Percentiles rank a stretch among this genome's conserved stretches.
Evolutionary conservation across 2,329 filamentous ascomycete species (phyloP).

Genomic region (Beauveria sp.): DNA sequence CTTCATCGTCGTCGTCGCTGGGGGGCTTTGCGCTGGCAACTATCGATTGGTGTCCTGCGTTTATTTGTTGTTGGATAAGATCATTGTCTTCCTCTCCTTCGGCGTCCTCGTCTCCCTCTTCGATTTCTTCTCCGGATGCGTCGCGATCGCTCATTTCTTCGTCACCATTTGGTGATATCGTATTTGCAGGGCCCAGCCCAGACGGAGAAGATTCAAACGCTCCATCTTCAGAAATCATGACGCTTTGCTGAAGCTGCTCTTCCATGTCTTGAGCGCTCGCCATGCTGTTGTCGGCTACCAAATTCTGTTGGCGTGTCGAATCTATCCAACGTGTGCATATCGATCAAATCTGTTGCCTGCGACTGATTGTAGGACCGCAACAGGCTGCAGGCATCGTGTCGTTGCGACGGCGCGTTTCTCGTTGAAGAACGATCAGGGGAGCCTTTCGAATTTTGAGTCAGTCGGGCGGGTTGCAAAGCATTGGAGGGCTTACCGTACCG

Average conservation of each 20-base stretch:
- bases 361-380: constrained; percentile 14
- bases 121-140: constrained; percentile 32
- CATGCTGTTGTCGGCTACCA: constrained; percentile 30
- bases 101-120: constrained; percentile 32
- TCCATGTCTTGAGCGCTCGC: constrained; percentile 47
- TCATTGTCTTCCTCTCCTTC: constrained; percentile 36
- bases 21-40: background rate
- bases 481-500: background rate
- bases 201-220: constrained; percentile 26
- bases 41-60: constrained; percentile 2
- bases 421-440: background rate
- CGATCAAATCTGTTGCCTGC: constrained; percentile 17
- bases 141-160: constrained; percentile 32
- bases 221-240: constrained; percentile 42
- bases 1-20: constrained; percentile 17
- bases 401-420: constrained; percentile 11
- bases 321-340: constrained; percentile 22
- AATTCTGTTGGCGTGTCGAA: constrained; percentile 7
- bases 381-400: constrained; percentile 8
- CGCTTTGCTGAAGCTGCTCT: constrained; percentile 51
- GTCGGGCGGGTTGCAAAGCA: background rate
- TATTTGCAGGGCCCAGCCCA: constrained; percentile 12
- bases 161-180: constrained; percentile 24
- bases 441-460: background rate
- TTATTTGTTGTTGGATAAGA: constrained; percentile 21